Conservation (phyloP, 2,329 filamentous ascomycete species). For the Alternaria alternata region DNA sequence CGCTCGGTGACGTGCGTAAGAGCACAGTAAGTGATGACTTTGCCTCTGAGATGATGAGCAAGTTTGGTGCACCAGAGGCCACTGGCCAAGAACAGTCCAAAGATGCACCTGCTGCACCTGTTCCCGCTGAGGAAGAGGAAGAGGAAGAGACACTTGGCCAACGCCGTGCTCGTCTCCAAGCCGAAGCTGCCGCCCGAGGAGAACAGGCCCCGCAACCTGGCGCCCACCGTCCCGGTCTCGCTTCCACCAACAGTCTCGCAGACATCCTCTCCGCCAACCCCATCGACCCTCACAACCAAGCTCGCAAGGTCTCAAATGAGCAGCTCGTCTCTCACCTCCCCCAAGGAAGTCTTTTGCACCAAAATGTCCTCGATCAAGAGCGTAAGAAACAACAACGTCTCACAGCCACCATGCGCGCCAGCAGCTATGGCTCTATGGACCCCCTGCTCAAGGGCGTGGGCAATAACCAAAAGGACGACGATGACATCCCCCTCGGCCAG, state of each 20-base stretch:
- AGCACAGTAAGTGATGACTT: conserved; percentile 71
- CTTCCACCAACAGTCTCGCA: conserved; percentile 64
- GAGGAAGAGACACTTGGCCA: conserved; percentile 83
- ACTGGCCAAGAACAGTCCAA: conserved; percentile 24
- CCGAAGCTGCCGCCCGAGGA: conserved; percentile 67
- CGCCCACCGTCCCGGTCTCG: conserved; percentile 45
- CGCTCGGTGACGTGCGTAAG: conserved; percentile 50
- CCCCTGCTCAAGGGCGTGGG: conserved; percentile 38
- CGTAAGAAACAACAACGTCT: conserved; percentile 47
- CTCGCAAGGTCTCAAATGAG: conserved; percentile 49
- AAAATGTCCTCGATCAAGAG: conserved; percentile 49
- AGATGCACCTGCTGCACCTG: conserved; percentile 36
- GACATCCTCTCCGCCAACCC: conserved; percentile 68
- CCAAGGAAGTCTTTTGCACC: conserved; percentile 53
- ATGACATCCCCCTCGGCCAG: conserved; percentile 41
- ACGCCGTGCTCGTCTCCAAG: conserved; percentile 75
- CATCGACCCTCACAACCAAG: conserved; percentile 42
- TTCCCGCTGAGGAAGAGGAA: conserved; percentile 40
- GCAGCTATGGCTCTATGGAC: conserved; percentile 39
- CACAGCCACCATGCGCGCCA: conserved; percentile 44
- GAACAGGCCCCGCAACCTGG: conserved; percentile 27
- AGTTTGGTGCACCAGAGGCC: conserved; percentile 38
- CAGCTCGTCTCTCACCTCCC: conserved; percentile 45
- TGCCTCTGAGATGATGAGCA: conserved; percentile 71
- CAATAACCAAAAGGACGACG: conserved; percentile 36